Evolutionary conservation across 106 monocot species (phyloP).

Genomic region (Platanthera guangdongensis): DNA sequence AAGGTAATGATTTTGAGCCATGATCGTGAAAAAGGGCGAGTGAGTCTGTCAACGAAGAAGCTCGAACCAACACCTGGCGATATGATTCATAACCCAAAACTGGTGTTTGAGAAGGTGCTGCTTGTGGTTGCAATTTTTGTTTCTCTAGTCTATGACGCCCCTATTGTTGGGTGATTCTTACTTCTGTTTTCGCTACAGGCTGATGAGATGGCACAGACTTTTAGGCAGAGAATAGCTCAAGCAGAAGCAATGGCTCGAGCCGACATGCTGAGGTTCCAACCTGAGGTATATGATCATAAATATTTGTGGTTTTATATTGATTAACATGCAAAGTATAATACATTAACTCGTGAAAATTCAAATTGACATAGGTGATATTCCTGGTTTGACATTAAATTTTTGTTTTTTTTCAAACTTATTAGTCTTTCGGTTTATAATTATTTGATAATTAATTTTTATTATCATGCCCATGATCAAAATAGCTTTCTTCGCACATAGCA

Average conservation of each 20-base stretch:
- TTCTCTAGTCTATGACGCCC: neutral
- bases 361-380: neutral
- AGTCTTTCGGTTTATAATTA: neutral
- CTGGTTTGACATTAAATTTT: neutral
- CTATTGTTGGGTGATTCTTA: neutral
- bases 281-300: conserved; percentile 50
- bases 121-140: neutral
- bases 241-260: conserved; percentile 99
- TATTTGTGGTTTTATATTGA: neutral
- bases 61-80: conserved; percentile 96
- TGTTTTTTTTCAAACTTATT: neutral
- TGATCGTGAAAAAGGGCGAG: conserved; percentile 79
- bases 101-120: conserved; percentile 94
- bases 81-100: conserved; percentile 93
- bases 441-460: neutral
- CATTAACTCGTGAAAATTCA: neutral
- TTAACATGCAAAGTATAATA: neutral
- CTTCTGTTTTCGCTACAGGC: conserved; percentile 36
- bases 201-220: conserved; percentile 98
- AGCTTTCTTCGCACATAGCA: neutral
- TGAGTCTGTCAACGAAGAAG: conserved; percentile 94
- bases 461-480: neutral
- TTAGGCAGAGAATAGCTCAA: conserved; percentile 94
- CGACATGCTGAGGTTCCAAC: conserved; percentile 97
- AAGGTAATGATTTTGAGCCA: conserved; percentile 97